Percentiles rank a stretch among this genome's conserved stretches.
These are phyloP conservation scores for Crithidia thermophila DNA, from an alignment of 208 protist species.

Conservation along the genomic window DNA sequence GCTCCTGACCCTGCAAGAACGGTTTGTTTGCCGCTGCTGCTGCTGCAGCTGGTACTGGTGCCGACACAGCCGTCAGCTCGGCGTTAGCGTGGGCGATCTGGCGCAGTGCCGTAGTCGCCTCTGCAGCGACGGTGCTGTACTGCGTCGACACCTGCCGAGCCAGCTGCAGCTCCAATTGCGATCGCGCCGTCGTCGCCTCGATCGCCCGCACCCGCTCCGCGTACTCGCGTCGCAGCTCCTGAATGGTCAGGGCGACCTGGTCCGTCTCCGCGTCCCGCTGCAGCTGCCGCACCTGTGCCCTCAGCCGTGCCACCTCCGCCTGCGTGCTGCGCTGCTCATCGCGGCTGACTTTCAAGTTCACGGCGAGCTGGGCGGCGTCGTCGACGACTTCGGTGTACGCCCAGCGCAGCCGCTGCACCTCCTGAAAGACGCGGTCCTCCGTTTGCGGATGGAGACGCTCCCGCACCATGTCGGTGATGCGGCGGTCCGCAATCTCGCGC, in stretches of 20 bases:
- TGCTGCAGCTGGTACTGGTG: not conserved
- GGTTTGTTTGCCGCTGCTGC: no score
- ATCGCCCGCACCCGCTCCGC: conserved; percentile 41
- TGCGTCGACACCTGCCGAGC: conserved; percentile 22
- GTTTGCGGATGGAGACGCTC: conserved; percentile 56
- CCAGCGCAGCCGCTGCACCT: conserved; percentile 61
- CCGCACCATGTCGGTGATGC: conserved; percentile 75
- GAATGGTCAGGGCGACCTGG: conserved; percentile 56
- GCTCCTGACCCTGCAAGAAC: no score
- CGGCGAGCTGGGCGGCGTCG: conserved; percentile 73
- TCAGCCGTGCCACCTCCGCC: conserved; percentile 20
- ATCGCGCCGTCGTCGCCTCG: conserved; percentile 31
- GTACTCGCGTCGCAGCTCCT: conserved; percentile 60
- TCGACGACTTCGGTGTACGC: conserved; percentile 72
- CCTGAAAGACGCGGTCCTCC: conserved; percentile 35
- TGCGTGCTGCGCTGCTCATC: conserved; percentile 44
- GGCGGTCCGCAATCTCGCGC: conserved; percentile 72
- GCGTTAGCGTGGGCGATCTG: conserved; percentile 22
- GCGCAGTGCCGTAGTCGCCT: conserved; percentile 33
- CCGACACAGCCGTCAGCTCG: conserved; percentile 13
- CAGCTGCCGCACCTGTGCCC: conserved; percentile 40
- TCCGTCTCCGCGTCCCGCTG: conserved; percentile 62
- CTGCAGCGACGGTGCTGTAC: conserved; percentile 15
- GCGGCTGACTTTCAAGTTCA: conserved; percentile 56
- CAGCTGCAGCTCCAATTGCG: conserved; percentile 39